A percentile compares a stretch with the other conserved stretches of the same genome.
Evolutionary conservation across 352 stramenopile species (phyloP).

Genomic region (Globisporangium cederbergense): DNA sequence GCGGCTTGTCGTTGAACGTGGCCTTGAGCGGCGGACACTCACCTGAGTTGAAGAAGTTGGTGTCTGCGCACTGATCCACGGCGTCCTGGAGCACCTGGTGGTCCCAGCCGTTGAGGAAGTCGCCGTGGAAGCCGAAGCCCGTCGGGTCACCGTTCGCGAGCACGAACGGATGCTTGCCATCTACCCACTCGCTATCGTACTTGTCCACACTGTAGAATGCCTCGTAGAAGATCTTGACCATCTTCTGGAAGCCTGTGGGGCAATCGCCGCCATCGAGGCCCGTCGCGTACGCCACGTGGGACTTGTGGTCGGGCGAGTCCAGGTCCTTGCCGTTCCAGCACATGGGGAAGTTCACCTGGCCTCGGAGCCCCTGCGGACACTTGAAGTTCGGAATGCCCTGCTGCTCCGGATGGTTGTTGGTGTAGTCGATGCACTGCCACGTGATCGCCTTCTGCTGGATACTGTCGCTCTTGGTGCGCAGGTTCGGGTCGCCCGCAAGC

Average conservation of each 20-base stretch:
- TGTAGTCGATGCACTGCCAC: conserved; percentile 47
- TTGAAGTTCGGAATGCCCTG: conserved; percentile 43
- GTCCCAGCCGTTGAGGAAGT: conserved; percentile 55
- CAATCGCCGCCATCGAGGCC: conserved; percentile 38
- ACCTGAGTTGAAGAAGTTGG: conserved; percentile 49
- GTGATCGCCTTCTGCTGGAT: conserved; percentile 42
- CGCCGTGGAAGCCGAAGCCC: conserved; percentile 46
- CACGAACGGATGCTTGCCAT: conserved; percentile 47
- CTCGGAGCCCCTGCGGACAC: conserved; percentile 39
- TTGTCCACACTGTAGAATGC: conserved; percentile 47
- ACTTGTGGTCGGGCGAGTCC: conserved; percentile 49
- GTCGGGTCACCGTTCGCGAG: conserved; percentile 44
- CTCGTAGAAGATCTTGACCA: conserved; percentile 63
- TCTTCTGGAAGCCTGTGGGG: conserved; percentile 40
- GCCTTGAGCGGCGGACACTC: conserved; percentile 37
- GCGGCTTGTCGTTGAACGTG: conserved; percentile 32
- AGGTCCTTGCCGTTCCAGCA: conserved; percentile 46
- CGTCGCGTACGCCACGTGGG: conserved; percentile 43
- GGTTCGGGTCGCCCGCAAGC: conserved; percentile 34
- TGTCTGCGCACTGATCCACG: conserved; percentile 38
- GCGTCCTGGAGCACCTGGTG: conserved; percentile 37
- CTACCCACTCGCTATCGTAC: conserved; percentile 46
- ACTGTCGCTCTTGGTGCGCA: conserved; percentile 28
- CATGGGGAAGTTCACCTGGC: conserved; percentile 57
- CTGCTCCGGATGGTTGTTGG: conserved; percentile 36